Conservation (phyloP, 208 protist genomes). For the Balamuthia mandrillaris region DNA sequence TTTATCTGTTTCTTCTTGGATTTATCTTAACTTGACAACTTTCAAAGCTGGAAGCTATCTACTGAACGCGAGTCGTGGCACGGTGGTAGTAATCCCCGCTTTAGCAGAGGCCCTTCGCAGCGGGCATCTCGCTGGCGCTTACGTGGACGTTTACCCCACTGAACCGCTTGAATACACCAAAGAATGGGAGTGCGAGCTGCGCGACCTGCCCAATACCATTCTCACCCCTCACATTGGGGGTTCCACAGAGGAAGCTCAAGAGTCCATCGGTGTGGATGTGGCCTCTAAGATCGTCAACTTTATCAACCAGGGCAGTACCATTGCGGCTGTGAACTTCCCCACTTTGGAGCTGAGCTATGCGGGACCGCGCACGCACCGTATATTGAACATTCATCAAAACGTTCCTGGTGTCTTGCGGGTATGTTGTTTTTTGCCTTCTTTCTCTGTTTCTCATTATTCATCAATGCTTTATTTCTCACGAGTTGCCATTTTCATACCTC, state of each 20-base stretch:
- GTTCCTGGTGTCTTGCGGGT: slow-evolving; percentile 80
- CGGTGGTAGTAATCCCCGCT: slow-evolving; percentile 79
- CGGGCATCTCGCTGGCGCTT: slow-evolving; percentile 80
- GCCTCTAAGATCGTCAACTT: slow-evolving; percentile 77
- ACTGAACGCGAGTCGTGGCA: slow-evolving; percentile 80
- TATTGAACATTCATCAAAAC: slow-evolving; percentile 87
- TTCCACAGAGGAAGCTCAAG: slow-evolving; percentile 86
- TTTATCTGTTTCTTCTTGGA: not conserved
- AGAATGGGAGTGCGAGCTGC: slow-evolving; percentile 75
- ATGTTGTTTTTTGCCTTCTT: too few relatives aligned
- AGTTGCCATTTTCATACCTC: too few relatives aligned
- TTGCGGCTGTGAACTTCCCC: slow-evolving; percentile 87
- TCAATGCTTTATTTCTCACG: too few relatives aligned
- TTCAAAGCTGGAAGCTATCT: slow-evolving; percentile 69
- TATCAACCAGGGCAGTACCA: slow-evolving; percentile 78
- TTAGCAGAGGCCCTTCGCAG: slow-evolving; percentile 72
- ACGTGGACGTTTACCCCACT: slow-evolving; percentile 86
- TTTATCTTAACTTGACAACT: not conserved
- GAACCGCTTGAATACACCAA: slow-evolving; percentile 76
- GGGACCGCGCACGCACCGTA: slow-evolving; percentile 61
- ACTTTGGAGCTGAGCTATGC: slow-evolving; percentile 73
- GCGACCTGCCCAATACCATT: slow-evolving; percentile 85
- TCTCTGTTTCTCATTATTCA: not conserved
- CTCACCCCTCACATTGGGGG: slow-evolving; percentile 90
- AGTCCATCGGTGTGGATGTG: slow-evolving; percentile 84